A percentile compares a stretch with the other conserved stretches of the same genome.
These are phyloP conservation scores for Fraxinus baroniana DNA, from an alignment of 305 asterid species.

Conservation along the genomic window DNA sequence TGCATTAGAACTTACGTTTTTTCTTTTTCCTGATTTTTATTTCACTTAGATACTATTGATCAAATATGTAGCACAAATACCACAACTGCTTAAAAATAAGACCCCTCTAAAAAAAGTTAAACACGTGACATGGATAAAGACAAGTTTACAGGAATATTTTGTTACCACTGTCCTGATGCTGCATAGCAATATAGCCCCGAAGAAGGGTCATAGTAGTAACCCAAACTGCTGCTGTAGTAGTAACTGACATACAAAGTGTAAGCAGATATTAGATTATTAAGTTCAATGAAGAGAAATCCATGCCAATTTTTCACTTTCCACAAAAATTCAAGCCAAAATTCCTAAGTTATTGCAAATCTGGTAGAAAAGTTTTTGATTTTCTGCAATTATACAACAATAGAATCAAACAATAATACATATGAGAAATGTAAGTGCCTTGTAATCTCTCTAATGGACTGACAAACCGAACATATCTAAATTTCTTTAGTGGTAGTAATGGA, in stretches of 20 bases:
- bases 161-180: constrained; percentile 86
- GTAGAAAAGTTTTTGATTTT: background rate
- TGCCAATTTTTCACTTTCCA: background rate
- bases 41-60: background rate
- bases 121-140: background rate
- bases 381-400: background rate
- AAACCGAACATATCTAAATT: background rate
- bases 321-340: background rate
- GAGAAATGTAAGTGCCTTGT: background rate
- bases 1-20: background rate
- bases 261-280: background rate
- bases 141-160: background rate
- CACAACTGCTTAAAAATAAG: background rate
- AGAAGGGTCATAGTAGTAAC: constrained; percentile 90
- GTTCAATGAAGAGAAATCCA: background rate
- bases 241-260: constrained; percentile 48
- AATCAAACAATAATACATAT: background rate
- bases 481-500: background rate
- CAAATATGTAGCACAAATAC: background rate
- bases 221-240: constrained; percentile 87
- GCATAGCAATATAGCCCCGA: constrained; percentile 84
- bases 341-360: background rate
- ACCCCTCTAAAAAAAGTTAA: background rate
- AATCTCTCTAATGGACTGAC: background rate
- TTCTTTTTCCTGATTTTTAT: background rate